phyloP scores from a whole-genome alignment of 805 yeast genomes.

The Hanseniaspora singularis region DNA sequence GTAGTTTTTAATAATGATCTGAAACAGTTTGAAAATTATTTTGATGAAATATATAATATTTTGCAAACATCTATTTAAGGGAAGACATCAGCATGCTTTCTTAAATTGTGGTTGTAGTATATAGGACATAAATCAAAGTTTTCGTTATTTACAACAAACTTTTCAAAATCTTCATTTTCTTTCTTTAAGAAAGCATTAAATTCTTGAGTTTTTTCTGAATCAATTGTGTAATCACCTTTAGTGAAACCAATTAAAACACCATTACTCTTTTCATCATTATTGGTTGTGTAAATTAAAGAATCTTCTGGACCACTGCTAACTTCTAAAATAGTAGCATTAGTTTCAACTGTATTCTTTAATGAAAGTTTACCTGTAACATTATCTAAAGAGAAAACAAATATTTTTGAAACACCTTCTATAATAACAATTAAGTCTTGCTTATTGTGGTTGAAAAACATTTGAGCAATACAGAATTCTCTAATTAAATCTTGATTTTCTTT shows the following conservation, averaged over 20 bases:
- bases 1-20: conserved; percentile 5
- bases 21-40: conserved; percentile 9
- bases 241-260: conserved; percentile 22
- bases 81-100: conserved; percentile 48
- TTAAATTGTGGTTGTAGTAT: conserved; percentile 37
- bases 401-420: conserved; percentile 40
- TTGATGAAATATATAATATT: conserved; percentile 6
- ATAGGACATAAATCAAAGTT: conserved; percentile 36
- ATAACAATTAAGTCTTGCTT: conserved; percentile 33
- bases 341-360: conserved; percentile 25
- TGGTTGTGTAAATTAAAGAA: conserved; percentile 27
- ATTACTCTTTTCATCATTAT: conserved; percentile 19
- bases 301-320: conserved; percentile 26
- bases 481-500: conserved; percentile 36
- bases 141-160: conserved; percentile 29
- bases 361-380: conserved; percentile 19
- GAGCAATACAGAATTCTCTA: conserved; percentile 42
- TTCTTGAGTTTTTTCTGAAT: conserved; percentile 19
- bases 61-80: conserved; percentile 2
- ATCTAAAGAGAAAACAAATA: conserved; percentile 28
- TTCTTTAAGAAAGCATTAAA: conserved; percentile 22
- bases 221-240: conserved; percentile 21
- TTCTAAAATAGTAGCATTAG: conserved; percentile 26
- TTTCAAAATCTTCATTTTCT: conserved; percentile 25
- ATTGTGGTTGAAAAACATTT: conserved; percentile 30